phyloP scores from a whole-genome alignment of 1,284 basidiomycete genomes.

The Termitomyces sp. region DNA sequence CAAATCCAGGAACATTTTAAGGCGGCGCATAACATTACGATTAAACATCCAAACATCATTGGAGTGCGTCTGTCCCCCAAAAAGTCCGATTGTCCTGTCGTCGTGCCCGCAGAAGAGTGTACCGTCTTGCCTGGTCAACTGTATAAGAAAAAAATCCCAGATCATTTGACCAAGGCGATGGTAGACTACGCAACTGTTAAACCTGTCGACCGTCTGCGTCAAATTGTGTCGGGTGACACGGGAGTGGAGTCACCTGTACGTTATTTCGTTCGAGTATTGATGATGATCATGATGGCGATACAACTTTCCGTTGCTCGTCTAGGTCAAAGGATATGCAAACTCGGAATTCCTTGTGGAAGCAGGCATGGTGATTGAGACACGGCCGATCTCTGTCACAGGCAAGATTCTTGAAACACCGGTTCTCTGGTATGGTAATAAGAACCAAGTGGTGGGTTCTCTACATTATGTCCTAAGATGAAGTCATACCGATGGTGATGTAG shows the following conservation, averaged over 20 bases:
- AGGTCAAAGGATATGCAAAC: conserved; percentile 12
- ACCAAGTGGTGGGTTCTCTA: background rate
- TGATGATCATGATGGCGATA: background rate
- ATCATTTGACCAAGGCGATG: conserved; percentile 13
- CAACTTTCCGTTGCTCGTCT: background rate
- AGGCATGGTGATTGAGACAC: conserved; percentile 10
- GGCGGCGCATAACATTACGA: conserved; percentile 2
- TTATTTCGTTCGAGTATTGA: background rate
- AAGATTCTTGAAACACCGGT: conserved; percentile 11
- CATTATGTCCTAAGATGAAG: background rate
- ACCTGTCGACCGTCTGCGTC: conserved; percentile 8
- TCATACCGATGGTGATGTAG: background rate
- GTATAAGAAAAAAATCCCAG: conserved; percentile 8
- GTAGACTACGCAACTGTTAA: conserved; percentile 14
- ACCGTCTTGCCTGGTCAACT: conserved; percentile 10
- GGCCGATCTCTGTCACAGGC: conserved; percentile 6
- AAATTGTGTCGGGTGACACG: conserved; percentile 6
- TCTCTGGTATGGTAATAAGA: conserved; percentile 6
- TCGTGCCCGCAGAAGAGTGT: conserved; percentile 13
- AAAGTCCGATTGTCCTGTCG: background rate
- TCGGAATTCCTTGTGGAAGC: conserved; percentile 12
- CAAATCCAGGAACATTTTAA: conserved; percentile 8
- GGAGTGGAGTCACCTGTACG: conserved; percentile 10
- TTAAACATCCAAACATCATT: conserved; percentile 7
- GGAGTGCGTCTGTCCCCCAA: conserved; percentile 4